phyloP scores from a whole-genome alignment of 2,329 filamentous ascomycete genomes.

The Didymella keratinophila region DNA sequence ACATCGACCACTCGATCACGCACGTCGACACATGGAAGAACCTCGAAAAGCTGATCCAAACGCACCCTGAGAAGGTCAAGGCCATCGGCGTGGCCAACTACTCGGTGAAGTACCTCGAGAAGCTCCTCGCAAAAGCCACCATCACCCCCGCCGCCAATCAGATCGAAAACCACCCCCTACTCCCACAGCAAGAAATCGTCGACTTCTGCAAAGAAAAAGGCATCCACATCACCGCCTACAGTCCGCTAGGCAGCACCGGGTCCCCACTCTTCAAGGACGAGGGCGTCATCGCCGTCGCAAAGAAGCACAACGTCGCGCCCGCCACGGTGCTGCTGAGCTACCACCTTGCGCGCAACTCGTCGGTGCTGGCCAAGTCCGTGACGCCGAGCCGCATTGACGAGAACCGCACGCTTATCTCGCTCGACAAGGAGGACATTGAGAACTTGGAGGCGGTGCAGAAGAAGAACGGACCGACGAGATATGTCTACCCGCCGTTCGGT shows the following conservation, averaged over 20 bases:
- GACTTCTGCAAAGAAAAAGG: conserved; percentile 72
- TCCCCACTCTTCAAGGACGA: conserved; percentile 59
- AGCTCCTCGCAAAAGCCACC: conserved; percentile 65
- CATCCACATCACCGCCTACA: conserved; percentile 77
- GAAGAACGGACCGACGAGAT: conserved; percentile 57
- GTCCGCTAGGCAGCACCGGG: conserved; percentile 59
- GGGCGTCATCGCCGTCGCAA: conserved; percentile 56
- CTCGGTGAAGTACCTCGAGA: conserved; percentile 57
- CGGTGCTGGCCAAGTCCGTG: conserved; percentile 77
- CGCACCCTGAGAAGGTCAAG: conserved; percentile 56
- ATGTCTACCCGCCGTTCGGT: conserved; percentile 59
- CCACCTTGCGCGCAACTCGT: conserved; percentile 72
- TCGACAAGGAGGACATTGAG: conserved; percentile 70
- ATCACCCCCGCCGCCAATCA: conserved; percentile 74
- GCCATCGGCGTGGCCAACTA: conserved; percentile 61
- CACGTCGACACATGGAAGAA: conserved; percentile 80
- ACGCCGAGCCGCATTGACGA: conserved; percentile 72
- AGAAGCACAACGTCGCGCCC: conserved; percentile 58
- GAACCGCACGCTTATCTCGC: conserved; percentile 72
- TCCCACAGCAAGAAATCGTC: conserved; percentile 76
- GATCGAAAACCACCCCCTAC: conserved; percentile 76
- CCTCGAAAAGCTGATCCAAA: conserved; percentile 69
- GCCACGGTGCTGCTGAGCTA: conserved; percentile 74
- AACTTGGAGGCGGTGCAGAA: conserved; percentile 56
- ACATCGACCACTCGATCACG: conserved; percentile 73